Conservation (phyloP, 2,329 filamentous ascomycete genomes). For the Alternaria metachromatica region DNA sequence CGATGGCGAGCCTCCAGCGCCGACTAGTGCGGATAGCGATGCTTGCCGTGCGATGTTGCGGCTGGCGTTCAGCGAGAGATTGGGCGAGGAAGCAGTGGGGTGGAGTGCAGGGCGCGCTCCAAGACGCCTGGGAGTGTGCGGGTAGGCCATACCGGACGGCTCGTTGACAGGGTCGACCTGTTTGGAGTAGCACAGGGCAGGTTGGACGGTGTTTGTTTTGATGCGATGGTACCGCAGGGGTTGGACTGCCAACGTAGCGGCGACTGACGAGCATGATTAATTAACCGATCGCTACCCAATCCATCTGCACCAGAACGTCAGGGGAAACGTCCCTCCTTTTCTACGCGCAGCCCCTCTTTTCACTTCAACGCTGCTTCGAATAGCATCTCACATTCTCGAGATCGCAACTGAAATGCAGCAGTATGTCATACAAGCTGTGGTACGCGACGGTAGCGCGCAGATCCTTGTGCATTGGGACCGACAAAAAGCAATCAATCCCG, state of each 20-base stretch:
- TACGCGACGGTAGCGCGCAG: background rate
- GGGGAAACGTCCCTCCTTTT: conserved; percentile 2
- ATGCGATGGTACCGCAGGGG: conserved; percentile 11
- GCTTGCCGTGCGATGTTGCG: conserved; percentile 69
- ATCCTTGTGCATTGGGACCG: background rate
- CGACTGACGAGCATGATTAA: conserved; percentile 9
- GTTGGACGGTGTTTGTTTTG: conserved; percentile 23
- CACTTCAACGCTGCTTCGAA: background rate
- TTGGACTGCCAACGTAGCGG: conserved; percentile 5
- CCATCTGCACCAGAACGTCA: background rate
- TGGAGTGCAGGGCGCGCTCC: conserved; percentile 50
- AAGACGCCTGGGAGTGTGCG: conserved; percentile 52
- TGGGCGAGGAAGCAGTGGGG: conserved; percentile 52
- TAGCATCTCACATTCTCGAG: background rate
- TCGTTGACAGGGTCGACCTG: conserved; percentile 17
- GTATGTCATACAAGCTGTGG: background rate
- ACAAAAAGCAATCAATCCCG: background rate
- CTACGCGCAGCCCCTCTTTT: background rate
- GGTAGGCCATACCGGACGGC: conserved; percentile 43
- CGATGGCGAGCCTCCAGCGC: conserved; percentile 49
- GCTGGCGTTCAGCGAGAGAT: conserved; percentile 49
- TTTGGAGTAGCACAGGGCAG: conserved; percentile 14
- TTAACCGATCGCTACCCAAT: conserved; percentile 15
- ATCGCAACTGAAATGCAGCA: background rate
- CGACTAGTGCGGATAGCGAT: conserved; percentile 73